Conservation (phyloP, 345 rosid species). For the Ceriops decandra region DNA sequence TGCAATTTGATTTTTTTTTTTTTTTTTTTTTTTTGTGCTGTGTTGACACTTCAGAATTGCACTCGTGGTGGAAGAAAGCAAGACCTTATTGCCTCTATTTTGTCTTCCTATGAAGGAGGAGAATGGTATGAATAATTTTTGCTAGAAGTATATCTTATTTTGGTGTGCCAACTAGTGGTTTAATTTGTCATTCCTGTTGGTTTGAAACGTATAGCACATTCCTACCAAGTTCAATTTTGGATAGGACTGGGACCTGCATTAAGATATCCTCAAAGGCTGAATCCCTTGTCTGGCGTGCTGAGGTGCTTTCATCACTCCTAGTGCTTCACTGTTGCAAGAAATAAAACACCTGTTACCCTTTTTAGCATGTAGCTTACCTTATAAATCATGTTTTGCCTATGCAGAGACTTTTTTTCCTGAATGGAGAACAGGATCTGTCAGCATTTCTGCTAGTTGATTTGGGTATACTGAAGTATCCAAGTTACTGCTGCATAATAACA, state of each 20-base stretch:
- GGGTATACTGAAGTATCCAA: constrained; percentile 75
- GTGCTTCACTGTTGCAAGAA: neutral
- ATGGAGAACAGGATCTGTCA: constrained; percentile 82
- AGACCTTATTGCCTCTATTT: constrained; percentile 55
- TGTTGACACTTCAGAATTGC: constrained; percentile 39
- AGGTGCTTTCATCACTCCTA: constrained; percentile 43
- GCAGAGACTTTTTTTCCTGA: constrained; percentile 95
- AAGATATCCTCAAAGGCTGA: constrained; percentile 58
- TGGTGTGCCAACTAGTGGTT: constrained; percentile 3
- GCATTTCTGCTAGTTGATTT: constrained; percentile 78
- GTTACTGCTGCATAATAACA: constrained; percentile 58
- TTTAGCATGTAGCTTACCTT: neutral
- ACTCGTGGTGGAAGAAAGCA: constrained; percentile 55
- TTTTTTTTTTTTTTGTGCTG: constrained; percentile 1
- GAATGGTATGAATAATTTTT: constrained; percentile 38
- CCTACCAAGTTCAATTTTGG: constrained; percentile 46
- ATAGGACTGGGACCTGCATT: constrained; percentile 52
- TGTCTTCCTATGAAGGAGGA: constrained; percentile 49
- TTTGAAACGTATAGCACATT: constrained; percentile 43
- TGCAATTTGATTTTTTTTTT: constrained; percentile 12
- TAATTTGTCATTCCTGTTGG: constrained; percentile 8
- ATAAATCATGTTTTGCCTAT: constrained; percentile 13
- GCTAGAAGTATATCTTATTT: neutral
- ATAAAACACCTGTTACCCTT: neutral
- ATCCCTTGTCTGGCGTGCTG: constrained; percentile 76